Percentiles rank a stretch among this genome's conserved stretches.
Conservation (phyloP, 2,329 filamentous ascomycete species). For the Fusarium incarnatum region DNA sequence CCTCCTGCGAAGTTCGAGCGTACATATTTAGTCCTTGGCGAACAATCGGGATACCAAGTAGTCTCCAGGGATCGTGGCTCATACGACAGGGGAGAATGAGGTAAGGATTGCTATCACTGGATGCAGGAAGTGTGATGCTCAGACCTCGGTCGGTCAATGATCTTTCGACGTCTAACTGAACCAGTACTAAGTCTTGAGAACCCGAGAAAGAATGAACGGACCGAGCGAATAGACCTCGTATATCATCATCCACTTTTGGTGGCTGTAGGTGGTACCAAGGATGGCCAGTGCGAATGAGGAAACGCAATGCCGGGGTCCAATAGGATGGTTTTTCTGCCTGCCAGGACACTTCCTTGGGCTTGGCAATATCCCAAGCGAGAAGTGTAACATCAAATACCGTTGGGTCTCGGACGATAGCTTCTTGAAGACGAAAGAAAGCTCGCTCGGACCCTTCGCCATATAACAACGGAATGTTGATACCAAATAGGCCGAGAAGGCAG, state of each 20-base stretch:
- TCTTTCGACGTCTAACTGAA: background rate
- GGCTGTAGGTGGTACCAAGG: background rate
- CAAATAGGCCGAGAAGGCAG: background rate
- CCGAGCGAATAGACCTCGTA: background rate
- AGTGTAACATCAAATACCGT: background rate
- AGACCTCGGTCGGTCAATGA: background rate
- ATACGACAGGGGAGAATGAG: background rate
- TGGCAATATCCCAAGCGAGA: background rate
- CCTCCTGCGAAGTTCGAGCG: too few species aligned
- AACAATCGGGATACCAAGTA: background rate
- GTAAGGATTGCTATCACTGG: background rate
- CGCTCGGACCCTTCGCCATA: background rate
- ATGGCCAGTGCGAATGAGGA: background rate
- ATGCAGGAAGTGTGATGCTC: background rate
- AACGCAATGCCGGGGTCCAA: background rate
- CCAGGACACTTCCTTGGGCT: background rate
- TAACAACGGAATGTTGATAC: background rate
- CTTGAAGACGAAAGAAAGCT: background rate
- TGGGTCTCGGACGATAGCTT: background rate
- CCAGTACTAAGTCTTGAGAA: background rate
- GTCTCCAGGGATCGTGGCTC: background rate
- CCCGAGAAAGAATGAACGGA: background rate
- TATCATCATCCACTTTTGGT: background rate
- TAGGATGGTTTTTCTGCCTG: background rate
- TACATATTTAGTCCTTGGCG: too few species aligned